Conservation (phyloP, 495 filamentous ascomycete genomes). For the Neurospora sp. region DNA sequence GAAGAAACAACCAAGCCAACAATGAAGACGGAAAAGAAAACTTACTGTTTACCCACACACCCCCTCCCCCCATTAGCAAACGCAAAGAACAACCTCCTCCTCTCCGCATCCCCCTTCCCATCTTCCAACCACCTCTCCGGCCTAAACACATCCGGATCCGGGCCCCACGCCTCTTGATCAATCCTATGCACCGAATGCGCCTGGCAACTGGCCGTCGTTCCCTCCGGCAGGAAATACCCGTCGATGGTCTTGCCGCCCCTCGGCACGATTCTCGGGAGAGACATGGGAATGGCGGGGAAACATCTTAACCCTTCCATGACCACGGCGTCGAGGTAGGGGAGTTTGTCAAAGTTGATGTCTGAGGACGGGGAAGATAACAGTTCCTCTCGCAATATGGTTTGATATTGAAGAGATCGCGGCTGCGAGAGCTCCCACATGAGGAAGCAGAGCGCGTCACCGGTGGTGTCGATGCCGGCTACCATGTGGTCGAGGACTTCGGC, state of each 20-base stretch:
- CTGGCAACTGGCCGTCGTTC: slow-evolving; percentile 44
- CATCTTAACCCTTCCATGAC: slow-evolving; percentile 49
- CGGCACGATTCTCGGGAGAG: slow-evolving; percentile 51
- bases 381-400: slow-evolving; percentile 39
- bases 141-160: slow-evolving; percentile 42
- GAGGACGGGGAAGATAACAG: slow-evolving; percentile 22
- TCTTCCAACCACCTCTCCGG: slow-evolving; percentile 56
- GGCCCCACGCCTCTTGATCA: slow-evolving; percentile 40
- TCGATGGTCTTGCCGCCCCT: slow-evolving; percentile 38
- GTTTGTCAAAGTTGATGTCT: slow-evolving; percentile 30
- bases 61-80: slow-evolving; percentile 47
- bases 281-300: slow-evolving; percentile 57
- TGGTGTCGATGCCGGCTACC: slow-evolving; percentile 58
- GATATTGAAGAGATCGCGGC: slow-evolving; percentile 33
- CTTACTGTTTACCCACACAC: slow-evolving; percentile 48
- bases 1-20: background rate
- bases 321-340: slow-evolving; percentile 51
- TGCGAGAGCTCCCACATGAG: slow-evolving; percentile 58
- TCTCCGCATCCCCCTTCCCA: slow-evolving; percentile 23
- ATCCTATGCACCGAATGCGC: slow-evolving; percentile 43
- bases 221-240: slow-evolving; percentile 34
- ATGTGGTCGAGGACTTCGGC: slow-evolving; percentile 42
- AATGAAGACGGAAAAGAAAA: background rate
- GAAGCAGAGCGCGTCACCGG: slow-evolving; percentile 53
- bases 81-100: slow-evolving; percentile 35